Conservation (phyloP, 2,329 filamentous ascomycete species). For the Arthrobotrys conoides region DNA sequence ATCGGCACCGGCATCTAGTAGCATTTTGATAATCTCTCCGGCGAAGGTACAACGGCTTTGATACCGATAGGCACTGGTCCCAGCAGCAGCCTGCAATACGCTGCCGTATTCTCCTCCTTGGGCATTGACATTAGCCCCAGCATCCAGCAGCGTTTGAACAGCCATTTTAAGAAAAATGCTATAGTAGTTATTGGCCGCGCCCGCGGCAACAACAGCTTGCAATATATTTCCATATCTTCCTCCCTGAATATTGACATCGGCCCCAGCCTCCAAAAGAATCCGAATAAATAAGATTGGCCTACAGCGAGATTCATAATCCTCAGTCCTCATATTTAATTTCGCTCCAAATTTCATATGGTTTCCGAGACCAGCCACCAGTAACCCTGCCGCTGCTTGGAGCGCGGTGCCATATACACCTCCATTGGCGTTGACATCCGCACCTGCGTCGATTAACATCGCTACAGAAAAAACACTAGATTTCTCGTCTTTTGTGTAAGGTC, state of each 20-base stretch:
- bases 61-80: no score
- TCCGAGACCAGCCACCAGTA: neutral
- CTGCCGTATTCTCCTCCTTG: neutral
- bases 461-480: neutral
- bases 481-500: neutral
- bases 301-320: no score
- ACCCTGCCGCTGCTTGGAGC: constrained; percentile 7
- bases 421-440: neutral
- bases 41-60: no score
- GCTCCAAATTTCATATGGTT: no score
- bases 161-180: neutral
- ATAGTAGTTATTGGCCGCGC: no score
- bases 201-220: neutral
- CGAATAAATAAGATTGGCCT: neutral
- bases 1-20: neutral
- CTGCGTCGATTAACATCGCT: neutral
- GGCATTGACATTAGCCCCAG: constrained; percentile 4
- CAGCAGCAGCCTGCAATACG: neutral
- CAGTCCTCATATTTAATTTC: no score
- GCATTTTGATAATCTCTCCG: neutral
- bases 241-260: neutral
- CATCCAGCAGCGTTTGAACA: neutral
- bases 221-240: neutral
- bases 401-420: neutral
- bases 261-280: neutral